These are phyloP conservation scores for Colletotrichum tanaceti DNA, from an alignment of 2,329 filamentous ascomycete genomes.

Conservation along the genomic window DNA sequence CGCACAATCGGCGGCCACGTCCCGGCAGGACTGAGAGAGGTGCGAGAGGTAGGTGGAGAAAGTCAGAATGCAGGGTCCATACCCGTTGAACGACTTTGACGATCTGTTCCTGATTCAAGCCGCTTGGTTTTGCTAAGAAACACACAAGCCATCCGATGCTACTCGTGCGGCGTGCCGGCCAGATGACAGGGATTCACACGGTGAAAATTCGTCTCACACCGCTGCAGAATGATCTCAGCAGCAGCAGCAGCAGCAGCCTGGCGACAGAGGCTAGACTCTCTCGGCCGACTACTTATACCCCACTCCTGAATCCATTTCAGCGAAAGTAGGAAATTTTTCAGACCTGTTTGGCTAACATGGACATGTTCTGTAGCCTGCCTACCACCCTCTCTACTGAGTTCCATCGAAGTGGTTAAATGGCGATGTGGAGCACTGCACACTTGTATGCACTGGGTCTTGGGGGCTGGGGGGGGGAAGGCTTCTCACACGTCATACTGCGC, in stretches of 20 bases:
- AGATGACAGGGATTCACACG: constrained; percentile 23
- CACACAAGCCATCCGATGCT: constrained; percentile 10
- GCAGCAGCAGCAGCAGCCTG: not conserved
- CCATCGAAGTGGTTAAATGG: constrained; percentile 34
- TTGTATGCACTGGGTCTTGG: constrained; percentile 36
- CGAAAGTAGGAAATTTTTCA: constrained; percentile 21
- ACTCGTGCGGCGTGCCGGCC: constrained; percentile 6
- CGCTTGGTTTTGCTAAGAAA: constrained; percentile 16
- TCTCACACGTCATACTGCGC: constrained; percentile 38
- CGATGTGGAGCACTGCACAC: constrained; percentile 31
- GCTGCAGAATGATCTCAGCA: constrained; percentile 31
- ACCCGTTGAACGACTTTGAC: constrained; percentile 23
- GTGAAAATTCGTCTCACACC: constrained; percentile 32
- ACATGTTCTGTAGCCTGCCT: constrained; percentile 17
- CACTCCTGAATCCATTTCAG: constrained; percentile 17
- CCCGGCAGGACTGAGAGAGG: not conserved
- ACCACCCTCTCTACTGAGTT: constrained; percentile 23
- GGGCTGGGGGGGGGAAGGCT: constrained; percentile 27
- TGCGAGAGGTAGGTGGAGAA: constrained; percentile 15
- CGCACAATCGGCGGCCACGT: not conserved
- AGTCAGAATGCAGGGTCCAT: constrained; percentile 32
- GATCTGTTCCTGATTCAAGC: constrained; percentile 37
- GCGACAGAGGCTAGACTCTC: constrained; percentile 38
- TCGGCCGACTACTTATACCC: constrained; percentile 25
- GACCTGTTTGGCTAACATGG: constrained; percentile 15